These are phyloP conservation scores for Phytophthora vignae DNA, from an alignment of 352 stramenopile species.

Conservation along the genomic window DNA sequence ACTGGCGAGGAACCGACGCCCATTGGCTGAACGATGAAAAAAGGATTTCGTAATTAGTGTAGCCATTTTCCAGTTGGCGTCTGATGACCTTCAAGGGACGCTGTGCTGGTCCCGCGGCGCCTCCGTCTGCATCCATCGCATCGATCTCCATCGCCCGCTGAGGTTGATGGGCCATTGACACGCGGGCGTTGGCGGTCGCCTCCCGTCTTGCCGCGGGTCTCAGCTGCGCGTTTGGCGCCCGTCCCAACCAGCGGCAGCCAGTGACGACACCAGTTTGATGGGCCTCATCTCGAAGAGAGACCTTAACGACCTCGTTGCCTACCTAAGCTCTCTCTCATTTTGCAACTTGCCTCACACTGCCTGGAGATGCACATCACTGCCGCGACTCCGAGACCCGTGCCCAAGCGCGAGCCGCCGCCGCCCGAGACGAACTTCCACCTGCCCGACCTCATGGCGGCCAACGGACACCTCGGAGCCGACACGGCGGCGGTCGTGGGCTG, in stretches of 20 bases:
- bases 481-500: conserved; percentile 20
- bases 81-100: neutral
- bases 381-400: conserved; percentile 20
- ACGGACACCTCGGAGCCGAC: conserved; percentile 7
- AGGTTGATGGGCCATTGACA: conserved; percentile 34
- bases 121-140: no score
- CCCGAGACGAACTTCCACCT: conserved; percentile 36
- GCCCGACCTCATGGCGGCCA: conserved; percentile 22
- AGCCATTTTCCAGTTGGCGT: neutral
- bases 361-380: conserved; percentile 45
- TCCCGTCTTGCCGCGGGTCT: conserved; percentile 36
- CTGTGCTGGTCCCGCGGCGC: no score
- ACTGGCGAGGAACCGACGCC: conserved; percentile 27
- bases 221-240: conserved; percentile 28
- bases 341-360: conserved; percentile 25
- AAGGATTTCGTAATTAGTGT: conserved; percentile 16
- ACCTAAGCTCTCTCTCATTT: conserved; percentile 22
- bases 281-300: neutral
- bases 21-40: conserved; percentile 35
- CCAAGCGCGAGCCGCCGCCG: conserved; percentile 24
- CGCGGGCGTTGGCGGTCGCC: conserved; percentile 42
- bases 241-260: conserved; percentile 20
- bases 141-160: conserved; percentile 33
- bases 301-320: neutral
- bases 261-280: conserved; percentile 36